A percentile compares a stretch with the other conserved stretches of the same genome.
Evolutionary conservation across 495 filamentous ascomycete genomes (phyloP).

Genomic region (Penicillium mononematosum): DNA sequence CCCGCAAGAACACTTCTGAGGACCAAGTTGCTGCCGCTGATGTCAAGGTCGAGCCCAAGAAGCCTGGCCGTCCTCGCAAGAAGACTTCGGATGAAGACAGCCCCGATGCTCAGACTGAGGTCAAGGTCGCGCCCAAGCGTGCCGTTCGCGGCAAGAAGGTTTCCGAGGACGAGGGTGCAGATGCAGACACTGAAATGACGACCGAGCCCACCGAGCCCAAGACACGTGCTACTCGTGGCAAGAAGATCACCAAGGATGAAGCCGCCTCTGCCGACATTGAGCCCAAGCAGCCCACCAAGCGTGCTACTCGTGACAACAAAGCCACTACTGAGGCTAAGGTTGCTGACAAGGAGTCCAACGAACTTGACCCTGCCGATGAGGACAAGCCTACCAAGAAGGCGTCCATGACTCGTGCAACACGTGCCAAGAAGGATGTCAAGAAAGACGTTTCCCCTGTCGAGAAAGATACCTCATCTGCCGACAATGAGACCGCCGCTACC

Average conservation of each 20-base stretch:
- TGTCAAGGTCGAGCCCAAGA: constrained; percentile 7
- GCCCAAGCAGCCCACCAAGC: not conserved
- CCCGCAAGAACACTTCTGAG: not conserved
- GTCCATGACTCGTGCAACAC: not conserved
- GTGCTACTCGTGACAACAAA: not conserved
- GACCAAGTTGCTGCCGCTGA: not conserved
- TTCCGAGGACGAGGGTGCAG: not conserved
- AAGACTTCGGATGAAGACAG: not conserved
- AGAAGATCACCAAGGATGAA: not conserved
- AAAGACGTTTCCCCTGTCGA: not conserved
- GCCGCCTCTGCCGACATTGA: not conserved
- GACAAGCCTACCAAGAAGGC: not conserved
- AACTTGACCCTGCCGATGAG: not conserved
- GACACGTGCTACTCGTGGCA: not conserved
- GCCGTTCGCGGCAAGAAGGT: constrained; percentile 34
- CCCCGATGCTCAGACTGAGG: not conserved
- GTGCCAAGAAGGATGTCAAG: not conserved
- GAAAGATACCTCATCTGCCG: not conserved
- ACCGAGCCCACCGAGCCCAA: not conserved
- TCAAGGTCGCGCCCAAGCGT: constrained; percentile 19
- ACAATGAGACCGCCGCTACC: not conserved
- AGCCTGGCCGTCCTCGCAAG: constrained; percentile 39
- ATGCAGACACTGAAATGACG: not conserved
- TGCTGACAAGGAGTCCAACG: not conserved
- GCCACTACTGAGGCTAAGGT: not conserved